Evolutionary conservation across 768 basidiomycete genomes (phyloP).

Genomic region (Cubamyces sp.): DNA sequence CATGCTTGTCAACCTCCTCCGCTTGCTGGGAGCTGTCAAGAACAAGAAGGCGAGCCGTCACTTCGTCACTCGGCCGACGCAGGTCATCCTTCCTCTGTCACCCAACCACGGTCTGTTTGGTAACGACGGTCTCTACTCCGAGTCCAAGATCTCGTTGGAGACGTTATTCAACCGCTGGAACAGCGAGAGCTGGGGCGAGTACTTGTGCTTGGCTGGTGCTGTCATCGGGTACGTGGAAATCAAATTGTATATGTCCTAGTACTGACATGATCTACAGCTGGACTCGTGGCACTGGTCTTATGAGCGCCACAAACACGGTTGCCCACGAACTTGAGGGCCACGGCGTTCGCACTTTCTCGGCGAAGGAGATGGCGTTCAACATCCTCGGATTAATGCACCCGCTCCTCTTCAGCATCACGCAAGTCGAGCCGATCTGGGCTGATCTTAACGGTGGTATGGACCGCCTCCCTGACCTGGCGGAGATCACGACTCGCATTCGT

Average conservation of each 20-base stretch:
- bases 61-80: slow-evolving; percentile 97
- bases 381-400: slow-evolving; percentile 99
- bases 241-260: background rate
- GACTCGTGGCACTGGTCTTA: slow-evolving; percentile 97
- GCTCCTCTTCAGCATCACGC: slow-evolving; percentile 97
- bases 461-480: slow-evolving; percentile 91
- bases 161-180: slow-evolving; percentile 98
- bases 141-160: slow-evolving; percentile 97
- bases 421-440: slow-evolving; percentile 99
- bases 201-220: slow-evolving; percentile 95
- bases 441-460: slow-evolving; percentile 99
- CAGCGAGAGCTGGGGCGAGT: slow-evolving; percentile 99
- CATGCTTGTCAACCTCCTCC: slow-evolving; percentile 97
- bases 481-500: slow-evolving; percentile 88
- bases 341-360: slow-evolving; percentile 97
- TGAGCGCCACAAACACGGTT: slow-evolving; percentile 93
- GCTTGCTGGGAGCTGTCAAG: slow-evolving; percentile 97
- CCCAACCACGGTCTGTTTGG: slow-evolving; percentile 99
- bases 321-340: slow-evolving; percentile 91
- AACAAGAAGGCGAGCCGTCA: slow-evolving; percentile 96
- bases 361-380: slow-evolving; percentile 99
- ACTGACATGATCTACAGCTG: slow-evolving; percentile 54
- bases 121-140: slow-evolving; percentile 96
- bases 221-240: slow-evolving; percentile 82
- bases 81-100: slow-evolving; percentile 96